Conservation (phyloP, 345 rosid species). For the Pistacia vera region DNA sequence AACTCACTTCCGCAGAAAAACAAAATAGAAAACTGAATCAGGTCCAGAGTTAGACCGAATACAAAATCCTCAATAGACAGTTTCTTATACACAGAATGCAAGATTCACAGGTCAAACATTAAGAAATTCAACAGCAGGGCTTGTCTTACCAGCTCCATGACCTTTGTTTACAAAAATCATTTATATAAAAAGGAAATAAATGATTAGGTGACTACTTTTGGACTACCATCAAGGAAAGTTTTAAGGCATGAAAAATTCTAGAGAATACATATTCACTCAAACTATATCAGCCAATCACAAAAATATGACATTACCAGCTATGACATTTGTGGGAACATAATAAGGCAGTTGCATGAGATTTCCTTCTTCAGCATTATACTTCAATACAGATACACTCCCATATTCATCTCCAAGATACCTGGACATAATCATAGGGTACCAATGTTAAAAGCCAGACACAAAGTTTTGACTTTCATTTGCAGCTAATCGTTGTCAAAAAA, state of each 20-base stretch:
- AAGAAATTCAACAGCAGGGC: background rate
- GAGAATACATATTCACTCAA: background rate
- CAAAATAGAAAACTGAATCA: background rate
- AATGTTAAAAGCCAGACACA: slow-evolving; percentile 6
- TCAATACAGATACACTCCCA: slow-evolving; percentile 66
- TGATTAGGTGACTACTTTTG: background rate
- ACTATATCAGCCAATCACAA: background rate
- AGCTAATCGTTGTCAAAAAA: slow-evolving; percentile 4
- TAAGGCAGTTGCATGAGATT: slow-evolving; percentile 61
- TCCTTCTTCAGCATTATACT: slow-evolving; percentile 57
- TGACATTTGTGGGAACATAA: slow-evolving; percentile 59
- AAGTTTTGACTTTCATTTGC: background rate
- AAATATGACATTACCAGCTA: slow-evolving; percentile 56
- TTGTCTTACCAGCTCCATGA: background rate
- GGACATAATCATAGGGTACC: slow-evolving; percentile 10
- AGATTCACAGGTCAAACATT: background rate
- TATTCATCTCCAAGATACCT: slow-evolving; percentile 89
- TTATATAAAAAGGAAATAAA: background rate
- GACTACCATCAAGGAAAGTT: background rate
- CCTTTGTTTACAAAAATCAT: background rate
- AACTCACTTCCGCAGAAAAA: background rate
- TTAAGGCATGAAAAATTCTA: background rate
- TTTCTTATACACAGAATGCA: background rate
- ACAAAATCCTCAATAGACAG: background rate
- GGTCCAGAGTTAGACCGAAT: background rate